Percentiles rank a stretch among this genome's conserved stretches.
Conservation (phyloP, 2,329 filamentous ascomycete species). For the Ascochyta fabae region DNA sequence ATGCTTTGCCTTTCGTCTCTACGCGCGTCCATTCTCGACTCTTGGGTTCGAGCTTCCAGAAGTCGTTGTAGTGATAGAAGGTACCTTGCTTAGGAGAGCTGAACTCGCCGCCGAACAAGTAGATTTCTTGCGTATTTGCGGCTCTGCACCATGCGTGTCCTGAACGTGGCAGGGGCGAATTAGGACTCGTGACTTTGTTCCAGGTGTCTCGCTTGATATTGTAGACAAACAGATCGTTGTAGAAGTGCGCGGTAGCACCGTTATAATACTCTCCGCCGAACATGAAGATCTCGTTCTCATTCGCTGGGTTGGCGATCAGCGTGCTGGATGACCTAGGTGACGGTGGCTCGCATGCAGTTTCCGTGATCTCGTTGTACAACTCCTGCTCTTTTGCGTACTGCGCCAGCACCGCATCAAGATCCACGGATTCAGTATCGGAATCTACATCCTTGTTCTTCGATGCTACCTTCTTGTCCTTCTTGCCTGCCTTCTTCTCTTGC, state of each 20-base stretch:
- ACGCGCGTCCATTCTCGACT: constrained; percentile 90
- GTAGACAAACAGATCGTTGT: constrained; percentile 71
- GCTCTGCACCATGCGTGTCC: constrained; percentile 95
- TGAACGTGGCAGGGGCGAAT: constrained; percentile 86
- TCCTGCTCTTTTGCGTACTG: constrained; percentile 92
- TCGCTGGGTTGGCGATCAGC: constrained; percentile 82
- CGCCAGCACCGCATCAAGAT: constrained; percentile 90
- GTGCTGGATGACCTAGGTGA: constrained; percentile 80
- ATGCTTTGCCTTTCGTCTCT: constrained; percentile 80
- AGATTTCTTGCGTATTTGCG: constrained; percentile 83
- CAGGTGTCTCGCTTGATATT: constrained; percentile 87
- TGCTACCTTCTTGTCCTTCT: constrained; percentile 81
- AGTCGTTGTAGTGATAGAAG: constrained; percentile 99
- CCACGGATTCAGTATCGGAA: constrained; percentile 89
- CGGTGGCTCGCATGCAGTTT: constrained; percentile 75
- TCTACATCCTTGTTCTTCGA: constrained; percentile 74
- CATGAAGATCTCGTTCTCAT: constrained; percentile 84
- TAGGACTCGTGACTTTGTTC: constrained; percentile 88
- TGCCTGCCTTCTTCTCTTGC: constrained; percentile 80
- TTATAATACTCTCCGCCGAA: constrained; percentile 98
- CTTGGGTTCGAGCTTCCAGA: constrained; percentile 88
- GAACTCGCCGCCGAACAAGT: constrained; percentile 96
- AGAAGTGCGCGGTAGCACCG: constrained; percentile 78
- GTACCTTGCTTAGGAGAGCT: constrained; percentile 96
- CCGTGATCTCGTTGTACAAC: constrained; percentile 91